A percentile compares a stretch with the other conserved stretches of the same genome.
Evolutionary conservation across 177 flowering plant genomes (phyloP).

Genomic region (Vitis hybrid): DNA sequence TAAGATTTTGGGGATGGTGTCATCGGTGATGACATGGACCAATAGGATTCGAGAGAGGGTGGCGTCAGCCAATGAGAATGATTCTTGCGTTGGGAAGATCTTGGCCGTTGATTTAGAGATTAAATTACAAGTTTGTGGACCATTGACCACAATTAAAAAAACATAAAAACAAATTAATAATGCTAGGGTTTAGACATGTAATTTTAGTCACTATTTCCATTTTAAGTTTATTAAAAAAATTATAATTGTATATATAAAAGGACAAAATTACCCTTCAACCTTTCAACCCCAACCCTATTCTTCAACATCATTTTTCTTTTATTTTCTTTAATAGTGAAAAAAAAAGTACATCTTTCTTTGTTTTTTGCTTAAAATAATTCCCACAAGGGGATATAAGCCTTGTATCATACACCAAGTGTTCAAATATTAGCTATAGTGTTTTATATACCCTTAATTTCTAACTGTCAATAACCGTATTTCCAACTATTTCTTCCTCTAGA

Average conservation of each 20-base stretch:
- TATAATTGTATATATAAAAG: no score
- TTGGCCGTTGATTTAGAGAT: conserved; percentile 10
- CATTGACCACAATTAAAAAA: not conserved
- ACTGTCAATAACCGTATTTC: conserved; percentile 28
- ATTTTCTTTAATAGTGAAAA: no score
- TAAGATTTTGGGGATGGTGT: not conserved
- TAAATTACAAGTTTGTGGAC: not conserved
- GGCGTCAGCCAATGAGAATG: not conserved
- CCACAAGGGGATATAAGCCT: no score
- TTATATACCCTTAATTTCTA: conserved; percentile 10
- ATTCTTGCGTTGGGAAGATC: conserved; percentile 15
- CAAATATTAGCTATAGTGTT: no score
- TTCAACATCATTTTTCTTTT: no score
- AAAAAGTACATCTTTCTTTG: no score
- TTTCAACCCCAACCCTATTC: no score
- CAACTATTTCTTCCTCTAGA: conserved; percentile 18
- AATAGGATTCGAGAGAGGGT: not conserved
- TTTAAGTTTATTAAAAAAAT: no score
- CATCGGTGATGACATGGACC: conserved; percentile 10
- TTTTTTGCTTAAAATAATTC: no score
- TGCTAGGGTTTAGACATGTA: not conserved
- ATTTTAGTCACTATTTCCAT: not conserved
- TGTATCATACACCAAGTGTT: no score
- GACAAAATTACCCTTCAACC: no score
- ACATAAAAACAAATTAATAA: no score